Evolutionary conservation across 2,329 filamentous ascomycete species (phyloP).

Genomic region (Dactylellina drechsleri): DNA sequence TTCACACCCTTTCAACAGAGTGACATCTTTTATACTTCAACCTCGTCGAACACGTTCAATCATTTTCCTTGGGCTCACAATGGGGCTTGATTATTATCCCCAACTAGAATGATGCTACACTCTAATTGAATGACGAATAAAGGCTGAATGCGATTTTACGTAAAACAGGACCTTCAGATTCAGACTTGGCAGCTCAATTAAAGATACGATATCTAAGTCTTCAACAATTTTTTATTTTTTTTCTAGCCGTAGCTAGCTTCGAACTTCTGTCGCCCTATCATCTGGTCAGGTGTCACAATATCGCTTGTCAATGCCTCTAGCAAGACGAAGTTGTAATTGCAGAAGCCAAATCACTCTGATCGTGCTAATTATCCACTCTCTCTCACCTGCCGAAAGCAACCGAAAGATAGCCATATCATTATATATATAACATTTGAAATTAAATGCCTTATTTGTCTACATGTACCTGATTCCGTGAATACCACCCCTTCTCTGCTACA

Average conservation of each 20-base stretch:
- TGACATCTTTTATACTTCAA: slow-evolving; percentile 12
- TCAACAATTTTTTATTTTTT: slow-evolving; percentile 3
- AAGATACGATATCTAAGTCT: slow-evolving; percentile 34
- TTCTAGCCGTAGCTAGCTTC: slow-evolving; percentile 2
- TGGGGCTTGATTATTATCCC: neutral
- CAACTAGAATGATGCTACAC: slow-evolving; percentile 40
- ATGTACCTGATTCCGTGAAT: neutral
- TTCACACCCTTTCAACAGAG: slow-evolving; percentile 15
- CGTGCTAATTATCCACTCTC: slow-evolving; percentile 4
- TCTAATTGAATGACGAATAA: slow-evolving; percentile 32
- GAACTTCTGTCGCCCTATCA: slow-evolving; percentile 33
- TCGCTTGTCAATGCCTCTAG: slow-evolving; percentile 30
- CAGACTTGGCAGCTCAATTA: slow-evolving; percentile 44
- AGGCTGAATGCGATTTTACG: slow-evolving; percentile 51
- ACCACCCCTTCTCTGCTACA: slow-evolving; percentile 4
- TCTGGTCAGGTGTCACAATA: slow-evolving; percentile 46
- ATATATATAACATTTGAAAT: slow-evolving; percentile 14
- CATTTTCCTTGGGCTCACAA: neutral
- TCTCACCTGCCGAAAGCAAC: slow-evolving; percentile 25
- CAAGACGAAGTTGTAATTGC: slow-evolving; percentile 10
- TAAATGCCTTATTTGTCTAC: neutral
- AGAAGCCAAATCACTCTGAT: slow-evolving; percentile 20
- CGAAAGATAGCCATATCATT: slow-evolving; percentile 33
- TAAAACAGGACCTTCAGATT: slow-evolving; percentile 28
- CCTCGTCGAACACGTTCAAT: neutral